Evolutionary conservation across 352 stramenopile genomes (phyloP).

Genomic region (Pilasporangium apinafurcum): DNA sequence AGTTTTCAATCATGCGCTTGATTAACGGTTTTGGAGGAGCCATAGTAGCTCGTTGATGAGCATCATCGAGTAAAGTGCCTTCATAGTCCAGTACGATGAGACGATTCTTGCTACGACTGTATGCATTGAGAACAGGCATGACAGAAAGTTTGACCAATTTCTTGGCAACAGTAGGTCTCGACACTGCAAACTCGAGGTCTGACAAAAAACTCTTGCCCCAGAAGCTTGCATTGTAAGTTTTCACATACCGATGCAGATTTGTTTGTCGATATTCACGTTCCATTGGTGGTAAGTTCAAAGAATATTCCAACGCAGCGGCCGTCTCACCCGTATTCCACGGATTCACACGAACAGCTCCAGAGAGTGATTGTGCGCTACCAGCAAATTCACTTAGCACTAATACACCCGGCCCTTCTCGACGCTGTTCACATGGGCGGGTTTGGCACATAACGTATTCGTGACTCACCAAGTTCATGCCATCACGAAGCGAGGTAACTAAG

Average conservation of each 20-base stretch:
- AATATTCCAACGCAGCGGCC: conserved; percentile 58
- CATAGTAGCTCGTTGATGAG: conserved; percentile 51
- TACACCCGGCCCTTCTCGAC: conserved; percentile 67
- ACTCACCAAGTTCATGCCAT: conserved; percentile 89
- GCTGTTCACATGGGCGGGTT: conserved; percentile 43
- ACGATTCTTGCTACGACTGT: conserved; percentile 45
- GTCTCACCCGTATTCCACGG: conserved; percentile 86
- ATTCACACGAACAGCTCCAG: conserved; percentile 84
- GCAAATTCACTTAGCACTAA: conserved; percentile 88
- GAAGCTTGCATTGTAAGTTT: conserved; percentile 78
- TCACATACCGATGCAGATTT: conserved; percentile 84
- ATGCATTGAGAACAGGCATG: conserved; percentile 44
- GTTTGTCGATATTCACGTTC: conserved; percentile 82
- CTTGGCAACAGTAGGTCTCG: conserved; percentile 23
- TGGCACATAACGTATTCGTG: conserved; percentile 89
- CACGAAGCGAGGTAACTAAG: conserved; percentile 84
- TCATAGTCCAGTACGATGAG: conserved; percentile 81
- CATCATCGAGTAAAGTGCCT: conserved; percentile 63
- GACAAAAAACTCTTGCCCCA: conserved; percentile 80
- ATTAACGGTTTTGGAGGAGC: conserved; percentile 50
- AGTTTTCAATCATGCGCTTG: conserved; percentile 52
- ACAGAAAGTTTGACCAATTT: conserved; percentile 29
- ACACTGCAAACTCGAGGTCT: conserved; percentile 55
- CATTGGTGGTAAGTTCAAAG: conserved; percentile 70
- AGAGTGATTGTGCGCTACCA: conserved; percentile 82